A percentile compares a stretch with the other conserved stretches of the same genome.
phyloP scores from a whole-genome alignment of 2,329 filamentous ascomycete species.

The Periconia macrospinosa region DNA sequence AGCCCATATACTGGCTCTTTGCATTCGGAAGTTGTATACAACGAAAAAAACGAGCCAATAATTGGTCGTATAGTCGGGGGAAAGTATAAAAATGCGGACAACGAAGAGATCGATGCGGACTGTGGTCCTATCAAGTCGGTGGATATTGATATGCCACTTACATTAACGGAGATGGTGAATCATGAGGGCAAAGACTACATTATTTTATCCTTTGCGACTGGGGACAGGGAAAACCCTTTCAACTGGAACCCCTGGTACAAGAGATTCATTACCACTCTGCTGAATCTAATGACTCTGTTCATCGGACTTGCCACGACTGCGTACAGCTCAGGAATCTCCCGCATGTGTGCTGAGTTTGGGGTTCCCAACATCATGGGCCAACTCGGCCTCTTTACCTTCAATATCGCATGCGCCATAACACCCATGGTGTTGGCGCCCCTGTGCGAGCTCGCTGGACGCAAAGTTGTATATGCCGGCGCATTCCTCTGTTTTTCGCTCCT shows the following conservation, averaged over 20 bases:
- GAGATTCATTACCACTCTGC: conserved; percentile 28
- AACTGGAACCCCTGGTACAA: conserved; percentile 35
- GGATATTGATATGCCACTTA: conserved; percentile 31
- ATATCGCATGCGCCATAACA: conserved; percentile 28
- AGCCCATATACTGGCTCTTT: neutral
- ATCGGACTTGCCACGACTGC: conserved; percentile 30
- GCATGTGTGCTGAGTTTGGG: conserved; percentile 29
- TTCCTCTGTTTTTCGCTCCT: conserved; percentile 30
- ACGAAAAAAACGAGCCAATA: conserved; percentile 26
- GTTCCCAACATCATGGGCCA: conserved; percentile 25
- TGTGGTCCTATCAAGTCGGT: conserved; percentile 27
- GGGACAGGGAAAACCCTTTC: conserved; percentile 28
- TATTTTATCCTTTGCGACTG: conserved; percentile 27
- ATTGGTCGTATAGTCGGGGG: conserved; percentile 27
- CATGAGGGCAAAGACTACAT: conserved; percentile 29
- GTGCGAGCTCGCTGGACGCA: conserved; percentile 29
- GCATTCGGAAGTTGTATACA: conserved; percentile 19
- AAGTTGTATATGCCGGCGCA: conserved; percentile 25
- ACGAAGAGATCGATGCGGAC: conserved; percentile 25
- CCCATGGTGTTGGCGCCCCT: conserved; percentile 30
- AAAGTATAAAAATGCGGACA: conserved; percentile 21
- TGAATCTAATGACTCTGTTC: conserved; percentile 31
- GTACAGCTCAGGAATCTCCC: conserved; percentile 29
- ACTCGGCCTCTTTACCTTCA: conserved; percentile 30
- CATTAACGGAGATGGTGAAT: conserved; percentile 27